These are phyloP conservation scores for Pestalotiopsis sp. DNA, from an alignment of 2,329 filamentous ascomycete genomes.

Conservation along the genomic window DNA sequence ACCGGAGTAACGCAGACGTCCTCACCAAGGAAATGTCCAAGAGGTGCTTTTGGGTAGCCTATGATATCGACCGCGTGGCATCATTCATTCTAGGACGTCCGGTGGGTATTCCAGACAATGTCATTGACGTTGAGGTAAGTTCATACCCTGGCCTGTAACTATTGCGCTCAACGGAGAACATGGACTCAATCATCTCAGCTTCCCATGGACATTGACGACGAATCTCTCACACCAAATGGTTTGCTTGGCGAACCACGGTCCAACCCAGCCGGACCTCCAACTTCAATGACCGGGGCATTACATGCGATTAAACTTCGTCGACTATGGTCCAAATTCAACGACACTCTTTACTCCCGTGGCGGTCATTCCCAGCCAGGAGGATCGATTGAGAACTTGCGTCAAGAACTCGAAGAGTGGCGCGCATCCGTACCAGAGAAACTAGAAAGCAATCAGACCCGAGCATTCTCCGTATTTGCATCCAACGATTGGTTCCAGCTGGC, in stretches of 20 bases:
- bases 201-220: constrained; percentile 32
- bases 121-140: constrained; percentile 29
- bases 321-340: constrained; percentile 30
- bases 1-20: constrained; percentile 4
- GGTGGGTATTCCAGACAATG: constrained; percentile 24
- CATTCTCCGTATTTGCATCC: constrained; percentile 22
- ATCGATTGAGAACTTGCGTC: constrained; percentile 20
- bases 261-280: constrained; percentile 19
- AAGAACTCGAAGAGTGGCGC: constrained; percentile 29
- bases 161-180: neutral
- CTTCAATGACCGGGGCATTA: constrained; percentile 30
- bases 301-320: constrained; percentile 30
- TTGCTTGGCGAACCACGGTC: constrained; percentile 21
- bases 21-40: constrained; percentile 26
- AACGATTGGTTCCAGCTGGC: constrained; percentile 14
- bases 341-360: constrained; percentile 22
- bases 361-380: constrained; percentile 11
- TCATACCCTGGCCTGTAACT: neutral
- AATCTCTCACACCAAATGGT: constrained; percentile 23
- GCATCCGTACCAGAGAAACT: constrained; percentile 19
- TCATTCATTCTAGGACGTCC: constrained; percentile 28
- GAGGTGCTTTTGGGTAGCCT: constrained; percentile 29
- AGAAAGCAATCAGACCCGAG: constrained; percentile 8
- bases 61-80: constrained; percentile 24
- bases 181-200: constrained; percentile 16